These are phyloP conservation scores for Lycium barbarum DNA, from an alignment of 257 asterid species.

Conservation along the genomic window DNA sequence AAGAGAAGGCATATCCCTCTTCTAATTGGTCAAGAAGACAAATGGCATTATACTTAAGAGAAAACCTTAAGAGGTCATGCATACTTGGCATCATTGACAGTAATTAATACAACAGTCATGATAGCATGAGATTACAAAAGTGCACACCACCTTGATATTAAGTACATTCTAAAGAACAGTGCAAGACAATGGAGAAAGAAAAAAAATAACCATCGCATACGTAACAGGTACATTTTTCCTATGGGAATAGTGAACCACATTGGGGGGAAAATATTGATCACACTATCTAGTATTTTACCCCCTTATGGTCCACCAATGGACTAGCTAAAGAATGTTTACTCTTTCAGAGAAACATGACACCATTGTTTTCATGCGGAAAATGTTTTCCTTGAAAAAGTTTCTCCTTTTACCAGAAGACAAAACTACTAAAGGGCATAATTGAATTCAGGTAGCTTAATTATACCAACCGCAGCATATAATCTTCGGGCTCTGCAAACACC, in stretches of 20 bases:
- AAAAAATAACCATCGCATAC: neutral
- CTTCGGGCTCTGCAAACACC: conserved; percentile 87
- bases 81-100: neutral
- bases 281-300: neutral
- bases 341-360: conserved; percentile 7
- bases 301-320: conserved; percentile 15
- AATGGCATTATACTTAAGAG: neutral
- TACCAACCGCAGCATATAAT: conserved; percentile 86
- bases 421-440: conserved; percentile 10
- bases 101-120: neutral
- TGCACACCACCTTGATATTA: neutral
- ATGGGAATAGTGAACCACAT: neutral
- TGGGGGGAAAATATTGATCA: neutral
- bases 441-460: conserved; percentile 22
- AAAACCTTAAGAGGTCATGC: neutral
- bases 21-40: neutral
- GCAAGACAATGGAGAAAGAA: neutral
- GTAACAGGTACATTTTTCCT: neutral
- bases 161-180: neutral
- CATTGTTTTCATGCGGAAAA: neutral
- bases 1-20: neutral
- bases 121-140: neutral
- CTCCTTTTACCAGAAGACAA: neutral
- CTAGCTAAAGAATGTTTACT: neutral
- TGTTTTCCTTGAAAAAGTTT: neutral